Evolutionary conservation across 768 basidiomycete genomes (phyloP).

Genomic region (Cytidiella melzeri): DNA sequence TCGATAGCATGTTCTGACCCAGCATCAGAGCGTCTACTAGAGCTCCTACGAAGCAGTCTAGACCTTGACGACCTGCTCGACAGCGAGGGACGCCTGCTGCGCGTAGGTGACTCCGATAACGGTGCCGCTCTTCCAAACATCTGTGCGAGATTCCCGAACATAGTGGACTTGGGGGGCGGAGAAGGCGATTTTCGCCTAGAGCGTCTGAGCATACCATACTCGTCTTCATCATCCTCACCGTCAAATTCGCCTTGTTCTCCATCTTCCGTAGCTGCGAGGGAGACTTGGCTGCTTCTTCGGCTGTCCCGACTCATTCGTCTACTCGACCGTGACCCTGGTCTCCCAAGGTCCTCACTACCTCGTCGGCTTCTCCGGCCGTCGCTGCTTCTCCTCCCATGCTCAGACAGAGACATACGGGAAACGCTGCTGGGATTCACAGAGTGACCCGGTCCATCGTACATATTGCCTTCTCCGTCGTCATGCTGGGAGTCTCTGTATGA

Average conservation of each 20-base stretch:
- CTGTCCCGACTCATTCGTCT: slow-evolving; percentile 18
- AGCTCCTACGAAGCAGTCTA: slow-evolving; percentile 43
- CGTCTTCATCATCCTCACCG: slow-evolving; percentile 29
- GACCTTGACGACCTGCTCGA: slow-evolving; percentile 48
- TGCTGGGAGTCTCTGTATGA: slow-evolving; percentile 68
- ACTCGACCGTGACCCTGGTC: slow-evolving; percentile 6
- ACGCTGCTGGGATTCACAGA: slow-evolving; percentile 70
- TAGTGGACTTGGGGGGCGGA: slow-evolving; percentile 30
- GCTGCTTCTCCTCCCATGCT: slow-evolving; percentile 47
- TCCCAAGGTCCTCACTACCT: slow-evolving; percentile 27
- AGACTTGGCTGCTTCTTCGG: slow-evolving; percentile 11
- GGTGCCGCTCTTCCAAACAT: slow-evolving; percentile 52
- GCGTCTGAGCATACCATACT: slow-evolving; percentile 8
- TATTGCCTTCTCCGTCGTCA: slow-evolving; percentile 53
- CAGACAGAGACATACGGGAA: slow-evolving; percentile 69
- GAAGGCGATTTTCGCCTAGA: slow-evolving; percentile 15
- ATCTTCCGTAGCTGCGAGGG: slow-evolving; percentile 5
- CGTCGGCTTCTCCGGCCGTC: slow-evolving; percentile 53
- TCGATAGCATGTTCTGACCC: slow-evolving; percentile 55
- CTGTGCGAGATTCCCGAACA: slow-evolving; percentile 62
- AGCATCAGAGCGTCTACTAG: slow-evolving; percentile 46
- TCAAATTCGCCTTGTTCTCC: slow-evolving; percentile 24
- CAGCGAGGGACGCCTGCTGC: slow-evolving; percentile 43
- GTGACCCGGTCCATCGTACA: slow-evolving; percentile 71
- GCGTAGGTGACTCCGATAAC: slow-evolving; percentile 29